phyloP scores from a whole-genome alignment of 768 basidiomycete species.

The Boletus fagicola region DNA sequence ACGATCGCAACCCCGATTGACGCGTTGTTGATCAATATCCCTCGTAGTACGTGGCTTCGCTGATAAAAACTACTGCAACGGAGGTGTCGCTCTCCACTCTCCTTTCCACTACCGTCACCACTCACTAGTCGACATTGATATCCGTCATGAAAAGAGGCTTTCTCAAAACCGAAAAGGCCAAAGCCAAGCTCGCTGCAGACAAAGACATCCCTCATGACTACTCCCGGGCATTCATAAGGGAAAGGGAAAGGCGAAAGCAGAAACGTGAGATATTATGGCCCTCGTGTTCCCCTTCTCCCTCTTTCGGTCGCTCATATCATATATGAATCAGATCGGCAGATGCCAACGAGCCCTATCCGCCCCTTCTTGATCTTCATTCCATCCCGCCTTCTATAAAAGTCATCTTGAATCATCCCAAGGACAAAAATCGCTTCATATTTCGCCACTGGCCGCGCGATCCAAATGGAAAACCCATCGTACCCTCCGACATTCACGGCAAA shows the following conservation, averaged over 20 bases:
- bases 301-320: not conserved
- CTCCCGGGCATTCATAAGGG: not conserved
- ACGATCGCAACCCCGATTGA: too few species aligned
- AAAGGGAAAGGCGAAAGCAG: constrained; percentile 4
- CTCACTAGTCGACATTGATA: constrained; percentile 4
- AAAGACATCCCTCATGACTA: constrained; percentile 19
- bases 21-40: too few species aligned
- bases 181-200: constrained; percentile 21
- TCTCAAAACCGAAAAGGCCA: constrained; percentile 23
- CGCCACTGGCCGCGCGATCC: constrained; percentile 30
- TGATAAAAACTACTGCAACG: too few species aligned
- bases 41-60: not conserved
- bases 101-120: not conserved
- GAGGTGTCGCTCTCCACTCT: too few species aligned
- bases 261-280: constrained; percentile 1
- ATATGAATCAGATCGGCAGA: not conserved
- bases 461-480: constrained; percentile 14
- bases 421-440: constrained; percentile 18
- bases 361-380: constrained; percentile 10
- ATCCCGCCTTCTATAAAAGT: not conserved
- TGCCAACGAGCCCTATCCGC: not conserved
- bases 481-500: constrained; percentile 18
- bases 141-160: constrained; percentile 23
- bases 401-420: not conserved
- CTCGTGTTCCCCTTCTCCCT: not conserved